These are phyloP conservation scores for Gastrodia elata DNA, from an alignment of 106 monocot genomes.

Conservation along the genomic window DNA sequence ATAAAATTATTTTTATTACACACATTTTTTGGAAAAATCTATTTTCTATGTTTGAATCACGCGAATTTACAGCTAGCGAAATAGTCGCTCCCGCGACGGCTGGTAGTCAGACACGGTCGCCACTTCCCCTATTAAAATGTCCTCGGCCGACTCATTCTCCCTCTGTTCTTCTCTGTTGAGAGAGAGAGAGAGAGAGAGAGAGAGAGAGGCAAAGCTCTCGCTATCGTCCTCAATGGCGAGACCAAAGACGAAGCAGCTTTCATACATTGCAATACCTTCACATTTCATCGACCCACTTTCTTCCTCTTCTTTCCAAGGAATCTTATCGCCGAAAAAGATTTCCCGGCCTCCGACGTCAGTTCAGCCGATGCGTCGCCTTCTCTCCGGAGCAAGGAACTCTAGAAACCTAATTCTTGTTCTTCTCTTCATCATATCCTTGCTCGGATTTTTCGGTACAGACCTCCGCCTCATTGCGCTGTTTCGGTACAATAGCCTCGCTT, in stretches of 20 bases:
- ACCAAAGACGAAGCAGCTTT: constrained; percentile 41
- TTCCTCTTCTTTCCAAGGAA: constrained; percentile 31
- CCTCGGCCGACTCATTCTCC: not conserved
- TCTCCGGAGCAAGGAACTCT: constrained; percentile 12
- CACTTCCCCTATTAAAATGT: not conserved
- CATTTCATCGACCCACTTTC: constrained; percentile 45
- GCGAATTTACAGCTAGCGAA: not conserved
- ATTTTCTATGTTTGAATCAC: too few relatives aligned
- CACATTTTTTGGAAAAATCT: too few relatives aligned
- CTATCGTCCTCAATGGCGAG: constrained; percentile 26
- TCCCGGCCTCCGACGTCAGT: constrained; percentile 10
- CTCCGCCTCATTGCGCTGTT: constrained; percentile 25
- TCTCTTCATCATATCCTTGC: constrained; percentile 27
- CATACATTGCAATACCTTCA: constrained; percentile 67
- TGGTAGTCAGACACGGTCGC: not conserved
- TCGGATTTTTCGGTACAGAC: constrained; percentile 30
- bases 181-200: not conserved
- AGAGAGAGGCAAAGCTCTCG: constrained; percentile 9
- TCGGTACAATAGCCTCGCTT: constrained; percentile 38
- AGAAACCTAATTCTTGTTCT: constrained; percentile 21
- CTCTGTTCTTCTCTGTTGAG: not conserved
- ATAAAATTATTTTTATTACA: too few relatives aligned
- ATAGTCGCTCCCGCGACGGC: not conserved
- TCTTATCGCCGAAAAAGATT: constrained; percentile 51
- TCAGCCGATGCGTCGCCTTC: not conserved